A percentile compares a stretch with the other conserved stretches of the same genome.
Conservation (phyloP, 1,284 basidiomycete genomes). For the Apiotrichum porosum region DNA sequence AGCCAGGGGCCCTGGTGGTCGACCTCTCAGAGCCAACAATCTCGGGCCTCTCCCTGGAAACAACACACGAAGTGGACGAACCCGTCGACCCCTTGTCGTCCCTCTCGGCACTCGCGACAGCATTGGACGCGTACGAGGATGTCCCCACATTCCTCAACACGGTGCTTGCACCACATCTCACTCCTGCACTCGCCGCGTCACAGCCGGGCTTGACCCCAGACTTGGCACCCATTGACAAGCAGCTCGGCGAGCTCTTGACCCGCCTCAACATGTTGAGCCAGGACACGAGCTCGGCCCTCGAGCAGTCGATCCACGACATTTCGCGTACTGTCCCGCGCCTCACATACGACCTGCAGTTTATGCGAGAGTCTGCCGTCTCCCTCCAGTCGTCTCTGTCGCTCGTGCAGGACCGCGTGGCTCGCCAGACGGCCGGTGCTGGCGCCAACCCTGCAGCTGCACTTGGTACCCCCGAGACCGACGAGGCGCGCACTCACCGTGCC, state of each 20-base stretch:
- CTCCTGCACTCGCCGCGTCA: conserved; percentile 13
- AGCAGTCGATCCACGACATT: conserved; percentile 82
- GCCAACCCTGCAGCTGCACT: background rate
- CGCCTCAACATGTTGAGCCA: conserved; percentile 74
- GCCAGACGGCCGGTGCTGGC: conserved; percentile 15
- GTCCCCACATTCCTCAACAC: conserved; percentile 45
- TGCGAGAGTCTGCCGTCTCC: conserved; percentile 78
- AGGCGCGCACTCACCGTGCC: conserved; percentile 26
- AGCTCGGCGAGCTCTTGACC: conserved; percentile 66
- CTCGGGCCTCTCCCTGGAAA: conserved; percentile 1
- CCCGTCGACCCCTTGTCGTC: conserved; percentile 20
- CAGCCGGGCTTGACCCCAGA: conserved; percentile 38
- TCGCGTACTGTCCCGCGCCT: conserved; percentile 80
- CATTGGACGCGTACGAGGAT: conserved; percentile 39
- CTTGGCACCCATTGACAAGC: conserved; percentile 66
- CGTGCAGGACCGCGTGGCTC: conserved; percentile 54
- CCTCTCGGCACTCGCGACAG: conserved; percentile 32
- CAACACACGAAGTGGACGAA: background rate
- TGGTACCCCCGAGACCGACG: conserved; percentile 21
- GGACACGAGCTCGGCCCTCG: conserved; percentile 77
- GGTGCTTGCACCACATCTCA: conserved; percentile 30
- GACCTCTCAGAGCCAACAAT: conserved; percentile 6
- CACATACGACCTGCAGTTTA: conserved; percentile 89
- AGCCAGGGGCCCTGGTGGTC: background rate
- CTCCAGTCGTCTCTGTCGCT: conserved; percentile 61